Base-by-base conservation (phyloP, 352 stramenopile species). In the Phytopythium helicoides region DNA sequence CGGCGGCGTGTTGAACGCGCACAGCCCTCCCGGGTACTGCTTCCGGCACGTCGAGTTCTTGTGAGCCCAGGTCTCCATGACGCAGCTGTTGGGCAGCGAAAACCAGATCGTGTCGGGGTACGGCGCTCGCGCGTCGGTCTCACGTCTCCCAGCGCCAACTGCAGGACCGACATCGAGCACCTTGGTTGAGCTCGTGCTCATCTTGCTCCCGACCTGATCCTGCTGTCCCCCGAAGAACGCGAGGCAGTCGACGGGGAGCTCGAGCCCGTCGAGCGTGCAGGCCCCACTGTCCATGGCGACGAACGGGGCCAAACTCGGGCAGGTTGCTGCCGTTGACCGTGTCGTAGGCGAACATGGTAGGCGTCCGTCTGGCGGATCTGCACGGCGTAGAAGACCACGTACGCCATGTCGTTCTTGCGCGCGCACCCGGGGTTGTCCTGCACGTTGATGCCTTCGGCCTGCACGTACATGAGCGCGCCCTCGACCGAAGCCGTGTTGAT, bases 401-500 rank as follows among this genome's bases (percentile, higher is more conserved):
- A 89, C 49, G 73, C 44, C 70, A 92, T 89, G 21, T 62, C 57
- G 58, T 83, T 89, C 60, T 92, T 92, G 47, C 81, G 76, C 36
- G 55, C 36, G 57, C 81, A 92, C n/a, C 26, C 25, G 0, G 22
- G 18, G 41, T 62, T 51, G 25, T 40, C 16, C 14, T 52, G 63
- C 41, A 74, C 52, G 60, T 88, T 70, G 54, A 94, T 94, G 28
- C 81, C 71, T 53, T 94, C 83, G 6, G 81, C 77, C 61, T 91
- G 81, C 0, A 92, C 79, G 52, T 87, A 94, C 76, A 85, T 89
- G 44, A 94, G 65, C 19, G 81, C 71, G 8, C 83, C 83, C 52
- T 94, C 83, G 3, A 94, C 77, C 4, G 55, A 81, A 18, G 84
- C 84, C 3, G 66, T 87, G 61, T 94, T 94, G 47, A 90, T 75